These are phyloP conservation scores for Penicillium crystallinum DNA, from an alignment of 495 filamentous ascomycete genomes.

Conservation along the genomic window DNA sequence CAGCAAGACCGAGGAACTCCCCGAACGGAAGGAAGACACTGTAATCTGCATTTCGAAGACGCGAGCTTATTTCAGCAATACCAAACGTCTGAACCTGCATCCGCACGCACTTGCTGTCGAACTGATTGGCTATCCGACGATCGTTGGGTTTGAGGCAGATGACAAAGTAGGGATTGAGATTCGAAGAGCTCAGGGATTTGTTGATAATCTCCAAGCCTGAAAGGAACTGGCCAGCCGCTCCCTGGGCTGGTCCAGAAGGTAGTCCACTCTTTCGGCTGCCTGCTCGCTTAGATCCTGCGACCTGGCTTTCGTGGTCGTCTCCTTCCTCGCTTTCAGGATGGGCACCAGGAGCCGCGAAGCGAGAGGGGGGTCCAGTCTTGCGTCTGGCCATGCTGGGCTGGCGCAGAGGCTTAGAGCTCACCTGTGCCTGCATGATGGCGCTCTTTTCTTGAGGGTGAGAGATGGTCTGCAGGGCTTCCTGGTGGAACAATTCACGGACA, in stretches of 20 bases:
- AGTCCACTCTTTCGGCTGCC: constrained; percentile 36
- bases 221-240: constrained; percentile 88
- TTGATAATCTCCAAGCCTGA: constrained; percentile 84
- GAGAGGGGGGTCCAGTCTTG: constrained; percentile 50
- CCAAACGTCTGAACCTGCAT: constrained; percentile 93
- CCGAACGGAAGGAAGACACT: constrained; percentile 93
- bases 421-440: constrained; percentile 91
- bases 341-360: constrained; percentile 26
- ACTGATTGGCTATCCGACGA: constrained; percentile 94
- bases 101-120: constrained; percentile 96
- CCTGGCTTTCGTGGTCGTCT: constrained; percentile 49
- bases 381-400: constrained; percentile 87
- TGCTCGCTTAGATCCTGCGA: constrained; percentile 33
- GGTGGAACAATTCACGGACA: constrained; percentile 82
- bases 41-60: constrained; percentile 88
- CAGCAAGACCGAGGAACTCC: constrained; percentile 86
- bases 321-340: constrained; percentile 44
- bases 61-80: constrained; percentile 93
- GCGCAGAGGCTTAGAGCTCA: constrained; percentile 88
- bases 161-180: constrained; percentile 89
- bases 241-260: constrained; percentile 58
- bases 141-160: constrained; percentile 98
- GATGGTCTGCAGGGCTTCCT: constrained; percentile 84
- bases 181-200: constrained; percentile 69
- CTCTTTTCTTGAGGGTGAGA: constrained; percentile 85